Percentiles rank a stretch among this genome's conserved stretches.
These are phyloP conservation scores for Aplosporella prunicola DNA, from an alignment of 2,329 filamentous ascomycete genomes.

Conservation along the genomic window DNA sequence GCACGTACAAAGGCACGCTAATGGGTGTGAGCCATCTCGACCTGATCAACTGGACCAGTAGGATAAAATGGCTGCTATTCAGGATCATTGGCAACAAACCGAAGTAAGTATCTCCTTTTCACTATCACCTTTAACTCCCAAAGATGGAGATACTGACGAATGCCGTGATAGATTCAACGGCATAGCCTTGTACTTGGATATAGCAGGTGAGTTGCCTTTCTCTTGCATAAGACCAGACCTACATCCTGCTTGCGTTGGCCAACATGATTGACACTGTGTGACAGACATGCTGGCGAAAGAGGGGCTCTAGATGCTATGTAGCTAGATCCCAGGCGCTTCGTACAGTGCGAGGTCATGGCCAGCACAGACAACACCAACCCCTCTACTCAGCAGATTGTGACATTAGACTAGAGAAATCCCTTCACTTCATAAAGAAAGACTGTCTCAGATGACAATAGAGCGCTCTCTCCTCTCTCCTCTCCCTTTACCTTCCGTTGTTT, in stretches of 20 bases:
- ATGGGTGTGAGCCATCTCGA: constrained; percentile 56
- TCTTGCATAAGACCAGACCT: background rate
- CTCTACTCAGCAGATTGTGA: too few species aligned
- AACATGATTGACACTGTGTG: background rate
- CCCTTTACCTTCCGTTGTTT: too few species aligned
- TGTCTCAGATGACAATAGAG: too few species aligned
- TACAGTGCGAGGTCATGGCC: too few species aligned
- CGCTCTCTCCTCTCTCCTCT: too few species aligned
- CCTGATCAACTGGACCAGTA: constrained; percentile 58
- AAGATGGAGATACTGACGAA: constrained; percentile 11
- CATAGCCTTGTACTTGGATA: constrained; percentile 54
- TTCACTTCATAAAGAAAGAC: too few species aligned
- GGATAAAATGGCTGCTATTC: constrained; percentile 50
- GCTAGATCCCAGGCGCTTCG: too few species aligned
- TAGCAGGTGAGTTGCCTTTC: constrained; percentile 44
- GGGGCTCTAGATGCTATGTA: constrained; percentile 26
- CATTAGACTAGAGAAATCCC: too few species aligned
- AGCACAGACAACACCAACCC: too few species aligned
- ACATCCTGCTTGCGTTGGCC: background rate
- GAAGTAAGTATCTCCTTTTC: constrained; percentile 34
- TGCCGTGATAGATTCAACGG: constrained; percentile 54
- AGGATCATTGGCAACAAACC: constrained; percentile 46
- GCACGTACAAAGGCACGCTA: constrained; percentile 53
- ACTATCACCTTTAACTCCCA: background rate
- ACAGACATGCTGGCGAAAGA: constrained; percentile 33